Evolutionary conservation across 1,284 basidiomycete genomes (phyloP).

Genomic region (Rhizoctonia solani): DNA sequence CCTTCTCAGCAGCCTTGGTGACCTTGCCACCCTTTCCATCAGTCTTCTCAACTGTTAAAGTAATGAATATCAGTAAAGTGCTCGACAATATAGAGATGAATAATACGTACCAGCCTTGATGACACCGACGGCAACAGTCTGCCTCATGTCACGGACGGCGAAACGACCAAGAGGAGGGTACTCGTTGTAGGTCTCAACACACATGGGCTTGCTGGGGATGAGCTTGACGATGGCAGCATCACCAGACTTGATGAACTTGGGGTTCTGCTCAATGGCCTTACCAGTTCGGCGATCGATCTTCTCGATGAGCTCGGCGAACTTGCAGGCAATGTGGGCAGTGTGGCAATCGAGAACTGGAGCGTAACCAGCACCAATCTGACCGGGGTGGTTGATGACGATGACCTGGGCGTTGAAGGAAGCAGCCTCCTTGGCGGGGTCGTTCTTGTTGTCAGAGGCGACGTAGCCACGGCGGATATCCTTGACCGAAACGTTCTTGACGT

Average conservation of each 20-base stretch:
- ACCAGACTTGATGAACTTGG: constrained; percentile 98
- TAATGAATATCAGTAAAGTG: background rate
- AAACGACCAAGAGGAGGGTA: constrained; percentile 99
- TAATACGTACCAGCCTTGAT: constrained; percentile 72
- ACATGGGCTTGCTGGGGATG: constrained; percentile 94
- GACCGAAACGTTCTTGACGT: constrained; percentile 99
- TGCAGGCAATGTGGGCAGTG: constrained; percentile 99
- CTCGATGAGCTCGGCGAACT: constrained; percentile 96
- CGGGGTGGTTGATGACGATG: constrained; percentile 99
- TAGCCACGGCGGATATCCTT: constrained; percentile 99
- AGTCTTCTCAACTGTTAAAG: constrained; percentile 75
- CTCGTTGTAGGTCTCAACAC: constrained; percentile 93
- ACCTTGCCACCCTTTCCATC: constrained; percentile 87
- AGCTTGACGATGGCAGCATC: constrained; percentile 98
- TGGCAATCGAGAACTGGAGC: constrained; percentile 99
- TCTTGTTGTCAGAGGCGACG: constrained; percentile 99
- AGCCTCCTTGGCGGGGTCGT: constrained; percentile 99
- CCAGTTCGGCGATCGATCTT: constrained; percentile 99
- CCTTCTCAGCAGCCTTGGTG: constrained; percentile 96
- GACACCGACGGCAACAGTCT: constrained; percentile 96
- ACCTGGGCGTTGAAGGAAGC: constrained; percentile 99
- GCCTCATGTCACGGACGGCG: constrained; percentile 97
- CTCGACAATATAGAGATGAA: background rate
- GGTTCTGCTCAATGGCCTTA: constrained; percentile 83
- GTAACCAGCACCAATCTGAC: constrained; percentile 98